A percentile compares a stretch with the other conserved stretches of the same genome.
These are phyloP conservation scores for Viridothelium virens DNA, from an alignment of 495 filamentous ascomycete genomes.

Conservation along the genomic window DNA sequence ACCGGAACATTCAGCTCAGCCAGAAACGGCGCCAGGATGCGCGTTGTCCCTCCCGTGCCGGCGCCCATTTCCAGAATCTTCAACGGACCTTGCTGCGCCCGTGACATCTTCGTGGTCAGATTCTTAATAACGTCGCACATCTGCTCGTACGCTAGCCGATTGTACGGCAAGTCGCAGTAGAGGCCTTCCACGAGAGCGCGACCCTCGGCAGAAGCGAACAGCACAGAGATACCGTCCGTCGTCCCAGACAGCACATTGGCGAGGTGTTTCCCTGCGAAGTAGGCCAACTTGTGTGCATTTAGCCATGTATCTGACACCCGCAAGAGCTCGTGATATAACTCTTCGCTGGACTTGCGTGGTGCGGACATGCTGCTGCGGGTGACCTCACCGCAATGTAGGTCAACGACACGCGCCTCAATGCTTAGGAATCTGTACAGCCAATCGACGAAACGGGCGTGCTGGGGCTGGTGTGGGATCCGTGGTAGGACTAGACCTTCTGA, in stretches of 20 bases:
- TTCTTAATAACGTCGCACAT: slow-evolving; percentile 41
- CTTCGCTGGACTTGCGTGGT: not conserved
- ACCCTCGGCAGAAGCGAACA: not conserved
- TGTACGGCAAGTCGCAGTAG: slow-evolving; percentile 41
- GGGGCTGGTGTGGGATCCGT: not conserved
- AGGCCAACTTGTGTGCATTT: not conserved
- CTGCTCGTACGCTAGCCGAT: slow-evolving; percentile 36
- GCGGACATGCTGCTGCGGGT: not conserved
- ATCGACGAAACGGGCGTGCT: not conserved
- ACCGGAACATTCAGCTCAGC: not conserved
- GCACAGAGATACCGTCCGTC: not conserved
- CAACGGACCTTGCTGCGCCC: slow-evolving; percentile 22
- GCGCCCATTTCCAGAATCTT: slow-evolving; percentile 27
- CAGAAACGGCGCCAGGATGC: not conserved
- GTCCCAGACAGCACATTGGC: not conserved
- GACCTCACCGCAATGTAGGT: not conserved
- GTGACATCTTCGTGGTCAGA: slow-evolving; percentile 27
- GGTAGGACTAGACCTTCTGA: not conserved
- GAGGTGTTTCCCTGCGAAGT: not conserved
- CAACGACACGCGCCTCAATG: not conserved
- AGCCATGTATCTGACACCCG: not conserved
- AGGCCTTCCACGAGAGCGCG: not conserved
- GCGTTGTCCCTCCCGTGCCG: not conserved
- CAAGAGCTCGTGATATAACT: not conserved
- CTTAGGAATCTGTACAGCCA: not conserved